Evolutionary conservation across 1,139 yeast genomes (phyloP).

Genomic region (Nakaseomyces uthaithaninus): DNA sequence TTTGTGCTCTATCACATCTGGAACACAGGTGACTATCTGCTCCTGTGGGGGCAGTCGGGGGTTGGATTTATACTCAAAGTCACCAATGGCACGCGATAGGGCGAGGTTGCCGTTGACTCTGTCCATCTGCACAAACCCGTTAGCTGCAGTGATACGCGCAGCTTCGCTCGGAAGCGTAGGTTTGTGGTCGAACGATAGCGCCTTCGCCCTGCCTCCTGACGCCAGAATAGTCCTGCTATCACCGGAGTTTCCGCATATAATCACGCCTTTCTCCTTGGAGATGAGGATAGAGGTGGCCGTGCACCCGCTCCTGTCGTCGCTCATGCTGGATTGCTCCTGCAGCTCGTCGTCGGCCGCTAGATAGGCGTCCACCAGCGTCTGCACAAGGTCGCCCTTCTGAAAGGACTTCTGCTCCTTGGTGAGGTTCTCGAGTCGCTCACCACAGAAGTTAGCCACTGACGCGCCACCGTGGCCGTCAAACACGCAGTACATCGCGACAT

Average conservation of each 20-base stretch:
- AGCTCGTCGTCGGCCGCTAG: slow-evolving; percentile 79
- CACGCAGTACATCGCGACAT: slow-evolving; percentile 80
- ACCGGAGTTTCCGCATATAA: slow-evolving; percentile 86
- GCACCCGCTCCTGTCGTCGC: slow-evolving; percentile 87
- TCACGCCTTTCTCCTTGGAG: slow-evolving; percentile 30
- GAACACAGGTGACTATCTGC: slow-evolving; percentile 90
- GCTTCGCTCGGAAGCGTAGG: slow-evolving; percentile 93
- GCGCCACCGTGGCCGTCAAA: slow-evolving; percentile 99
- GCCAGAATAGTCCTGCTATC: slow-evolving; percentile 93
- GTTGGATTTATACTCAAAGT: slow-evolving; percentile 85
- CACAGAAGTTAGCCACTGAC: slow-evolving; percentile 80
- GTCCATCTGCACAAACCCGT: slow-evolving; percentile 94
- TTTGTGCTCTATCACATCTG: slow-evolving; percentile 78
- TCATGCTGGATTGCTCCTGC: slow-evolving; percentile 48
- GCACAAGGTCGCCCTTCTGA: slow-evolving; percentile 47
- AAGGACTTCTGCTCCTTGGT: slow-evolving; percentile 56
- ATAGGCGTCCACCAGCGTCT: slow-evolving; percentile 77
- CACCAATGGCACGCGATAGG: slow-evolving; percentile 92
- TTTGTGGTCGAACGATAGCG: slow-evolving; percentile 90
- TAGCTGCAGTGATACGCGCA: slow-evolving; percentile 89
- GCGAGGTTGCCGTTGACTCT: slow-evolving; percentile 98
- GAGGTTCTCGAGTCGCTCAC: slow-evolving; percentile 64
- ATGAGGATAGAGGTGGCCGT: slow-evolving; percentile 87
- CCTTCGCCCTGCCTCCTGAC: slow-evolving; percentile 75
- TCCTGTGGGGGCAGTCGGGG: slow-evolving; percentile 83